Percentiles rank a stretch among this genome's conserved stretches.
phyloP scores from a whole-genome alignment of 1,284 basidiomycete species.

The Abortiporus biennis region DNA sequence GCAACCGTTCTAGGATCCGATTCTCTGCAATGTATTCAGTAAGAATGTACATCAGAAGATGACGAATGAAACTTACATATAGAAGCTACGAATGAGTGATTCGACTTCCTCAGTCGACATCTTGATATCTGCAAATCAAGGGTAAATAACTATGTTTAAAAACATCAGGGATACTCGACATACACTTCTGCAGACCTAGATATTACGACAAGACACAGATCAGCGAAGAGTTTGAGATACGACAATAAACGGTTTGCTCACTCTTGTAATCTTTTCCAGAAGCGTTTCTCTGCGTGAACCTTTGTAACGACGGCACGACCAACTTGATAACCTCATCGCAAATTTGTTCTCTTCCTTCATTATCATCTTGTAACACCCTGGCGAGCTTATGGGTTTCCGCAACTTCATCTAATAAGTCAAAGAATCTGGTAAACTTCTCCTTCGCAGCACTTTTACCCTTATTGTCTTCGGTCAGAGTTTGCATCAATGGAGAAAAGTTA shows the following conservation, averaged over 20 bases:
- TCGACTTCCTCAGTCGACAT: constrained; percentile 71
- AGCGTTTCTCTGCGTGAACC: constrained; percentile 65
- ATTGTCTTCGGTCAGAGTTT: constrained; percentile 63
- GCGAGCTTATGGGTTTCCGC: constrained; percentile 65
- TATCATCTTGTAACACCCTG: constrained; percentile 66
- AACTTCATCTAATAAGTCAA: constrained; percentile 70
- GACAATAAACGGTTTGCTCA: constrained; percentile 40
- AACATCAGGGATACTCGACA: constrained; percentile 19
- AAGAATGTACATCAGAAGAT: neutral
- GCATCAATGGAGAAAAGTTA: constrained; percentile 72
- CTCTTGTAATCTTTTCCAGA: constrained; percentile 81
- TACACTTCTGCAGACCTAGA: constrained; percentile 77
- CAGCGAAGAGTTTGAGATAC: constrained; percentile 2
- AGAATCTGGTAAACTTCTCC: constrained; percentile 77
- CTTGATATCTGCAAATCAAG: constrained; percentile 61
- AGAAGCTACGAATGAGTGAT: constrained; percentile 59
- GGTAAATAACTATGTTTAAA: neutral
- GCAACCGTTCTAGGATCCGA: constrained; percentile 12
- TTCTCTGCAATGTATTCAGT: constrained; percentile 10
- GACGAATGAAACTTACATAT: constrained; percentile 17
- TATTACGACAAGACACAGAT: constrained; percentile 19
- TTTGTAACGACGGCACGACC: constrained; percentile 64
- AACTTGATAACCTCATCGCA: constrained; percentile 70
- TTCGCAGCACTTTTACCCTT: constrained; percentile 59
- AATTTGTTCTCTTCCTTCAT: constrained; percentile 46